A percentile compares a stretch with the other conserved stretches of the same genome.
Conservation (phyloP, 2,329 filamentous ascomycete species). For the Penicillium oxalicum region DNA sequence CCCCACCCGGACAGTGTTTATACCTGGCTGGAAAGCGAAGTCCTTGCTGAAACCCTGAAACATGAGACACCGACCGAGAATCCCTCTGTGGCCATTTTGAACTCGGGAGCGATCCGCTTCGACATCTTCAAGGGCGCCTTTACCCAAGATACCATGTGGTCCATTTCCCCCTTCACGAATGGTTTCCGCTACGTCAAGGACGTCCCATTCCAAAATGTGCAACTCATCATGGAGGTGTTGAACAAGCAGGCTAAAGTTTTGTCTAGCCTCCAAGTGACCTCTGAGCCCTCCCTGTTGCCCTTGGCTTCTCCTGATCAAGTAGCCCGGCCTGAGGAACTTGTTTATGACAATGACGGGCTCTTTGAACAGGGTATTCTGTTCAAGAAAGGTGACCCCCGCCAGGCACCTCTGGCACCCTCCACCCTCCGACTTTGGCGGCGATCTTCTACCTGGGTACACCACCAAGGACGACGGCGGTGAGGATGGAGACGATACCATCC, state of each 20-base stretch:
- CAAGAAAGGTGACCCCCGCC: constrained; percentile 15
- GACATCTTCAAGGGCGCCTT: constrained; percentile 92
- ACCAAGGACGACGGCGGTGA: constrained; percentile 76
- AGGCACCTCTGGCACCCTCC: constrained; percentile 28
- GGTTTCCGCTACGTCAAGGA: constrained; percentile 70
- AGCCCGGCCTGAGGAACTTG: constrained; percentile 20
- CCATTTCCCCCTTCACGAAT: constrained; percentile 82
- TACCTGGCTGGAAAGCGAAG: constrained; percentile 67
- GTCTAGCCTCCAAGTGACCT: constrained; percentile 10
- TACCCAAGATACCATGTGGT: constrained; percentile 78
- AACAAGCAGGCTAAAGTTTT: constrained; percentile 54
- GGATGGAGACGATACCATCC: constrained; percentile 87
- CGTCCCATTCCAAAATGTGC: constrained; percentile 71
- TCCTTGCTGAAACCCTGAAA: constrained; percentile 63
- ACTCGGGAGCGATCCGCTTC: constrained; percentile 88
- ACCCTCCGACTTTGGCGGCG: constrained; percentile 31
- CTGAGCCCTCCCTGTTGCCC: constrained; percentile 18
- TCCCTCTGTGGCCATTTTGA: constrained; percentile 65
- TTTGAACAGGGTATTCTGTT: constrained; percentile 3
- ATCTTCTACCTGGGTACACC: constrained; percentile 70
- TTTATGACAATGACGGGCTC: constrained; percentile 11
- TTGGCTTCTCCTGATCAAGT: constrained; percentile 45
- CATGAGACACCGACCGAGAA: constrained; percentile 54
- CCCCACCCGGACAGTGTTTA: constrained; percentile 70
- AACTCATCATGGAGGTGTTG: constrained; percentile 56